These are phyloP conservation scores for Beta macrorhiza DNA, from an alignment of 179 eudicot species.

Conservation along the genomic window DNA sequence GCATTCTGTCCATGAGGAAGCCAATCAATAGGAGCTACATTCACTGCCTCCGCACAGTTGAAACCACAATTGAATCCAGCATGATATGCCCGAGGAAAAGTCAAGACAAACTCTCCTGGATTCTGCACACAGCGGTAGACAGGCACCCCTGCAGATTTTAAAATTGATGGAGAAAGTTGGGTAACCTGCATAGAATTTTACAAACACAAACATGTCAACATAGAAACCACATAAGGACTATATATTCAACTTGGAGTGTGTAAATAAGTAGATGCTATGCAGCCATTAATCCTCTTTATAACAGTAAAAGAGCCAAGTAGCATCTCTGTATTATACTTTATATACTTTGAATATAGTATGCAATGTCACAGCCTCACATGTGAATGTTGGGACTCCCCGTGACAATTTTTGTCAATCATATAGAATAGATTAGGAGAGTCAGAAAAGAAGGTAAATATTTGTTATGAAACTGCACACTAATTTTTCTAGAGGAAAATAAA, in stretches of 20 bases:
- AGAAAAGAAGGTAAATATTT: background rate
- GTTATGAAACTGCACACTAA: too few relatives aligned
- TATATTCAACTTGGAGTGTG: background rate
- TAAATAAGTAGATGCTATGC: background rate
- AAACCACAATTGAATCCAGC: conserved; percentile 95
- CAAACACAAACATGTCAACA: background rate
- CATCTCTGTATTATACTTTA: background rate
- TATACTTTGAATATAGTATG: background rate
- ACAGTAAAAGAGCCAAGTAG: background rate
- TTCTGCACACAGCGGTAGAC: conserved; percentile 86
- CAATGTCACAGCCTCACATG: background rate
- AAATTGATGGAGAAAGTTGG: conserved; percentile 82
- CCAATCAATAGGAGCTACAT: conserved; percentile 99
- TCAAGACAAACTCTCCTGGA: conserved; percentile 89
- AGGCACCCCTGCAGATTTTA: conserved; percentile 83
- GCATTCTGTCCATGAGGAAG: conserved; percentile 95
- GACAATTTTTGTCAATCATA: background rate
- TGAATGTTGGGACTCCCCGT: background rate
- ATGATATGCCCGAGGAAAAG: conserved; percentile 98
- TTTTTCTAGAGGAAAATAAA: too few relatives aligned
- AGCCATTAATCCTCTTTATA: background rate
- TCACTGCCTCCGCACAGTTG: conserved; percentile 99
- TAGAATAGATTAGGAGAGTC: background rate
- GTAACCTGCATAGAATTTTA: conserved; percentile 62
- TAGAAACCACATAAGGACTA: background rate